phyloP scores from a whole-genome alignment of 1,139 yeast genomes.

The Scheffersomyces quercinus region DNA sequence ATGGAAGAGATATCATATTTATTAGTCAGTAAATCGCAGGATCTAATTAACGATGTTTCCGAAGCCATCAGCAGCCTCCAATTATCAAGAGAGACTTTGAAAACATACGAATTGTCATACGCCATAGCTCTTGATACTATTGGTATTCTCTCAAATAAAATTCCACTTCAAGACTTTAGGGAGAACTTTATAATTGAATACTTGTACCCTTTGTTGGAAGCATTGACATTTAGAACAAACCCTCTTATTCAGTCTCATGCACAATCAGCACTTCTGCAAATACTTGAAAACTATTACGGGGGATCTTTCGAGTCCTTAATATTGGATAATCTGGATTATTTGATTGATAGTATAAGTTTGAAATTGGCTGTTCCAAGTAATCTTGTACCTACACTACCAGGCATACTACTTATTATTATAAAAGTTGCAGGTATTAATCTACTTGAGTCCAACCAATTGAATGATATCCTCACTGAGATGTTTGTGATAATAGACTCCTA shows the following conservation, averaged over 20 bases:
- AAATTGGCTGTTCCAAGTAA: constrained; percentile 62
- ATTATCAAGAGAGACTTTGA: background rate
- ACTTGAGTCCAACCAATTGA: constrained; percentile 55
- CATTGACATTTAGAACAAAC: constrained; percentile 29
- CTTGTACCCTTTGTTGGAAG: constrained; percentile 35
- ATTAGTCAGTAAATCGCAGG: constrained; percentile 27
- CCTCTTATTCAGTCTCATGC: constrained; percentile 36
- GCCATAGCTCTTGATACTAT: constrained; percentile 34
- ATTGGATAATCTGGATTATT: constrained; percentile 71
- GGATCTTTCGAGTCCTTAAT: constrained; percentile 59
- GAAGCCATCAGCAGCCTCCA: constrained; percentile 6
- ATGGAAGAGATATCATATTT: constrained; percentile 21
- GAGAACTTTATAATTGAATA: constrained; percentile 33
- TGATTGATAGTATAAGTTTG: constrained; percentile 73
- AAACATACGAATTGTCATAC: constrained; percentile 23
- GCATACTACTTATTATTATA: constrained; percentile 65
- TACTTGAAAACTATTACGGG: constrained; percentile 57
- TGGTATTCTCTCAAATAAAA: constrained; percentile 23
- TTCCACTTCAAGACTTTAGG: constrained; percentile 30
- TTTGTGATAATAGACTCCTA: constrained; percentile 78
- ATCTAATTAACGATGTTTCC: constrained; percentile 19
- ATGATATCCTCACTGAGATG: constrained; percentile 71
- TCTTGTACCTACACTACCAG: constrained; percentile 73
- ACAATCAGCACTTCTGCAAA: constrained; percentile 20
- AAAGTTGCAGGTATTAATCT: constrained; percentile 69